Evolutionary conservation across 768 basidiomycete genomes (phyloP), one percentile per base, ranked within the genome.

Genomic region (Trametopsis cervina): DNA sequence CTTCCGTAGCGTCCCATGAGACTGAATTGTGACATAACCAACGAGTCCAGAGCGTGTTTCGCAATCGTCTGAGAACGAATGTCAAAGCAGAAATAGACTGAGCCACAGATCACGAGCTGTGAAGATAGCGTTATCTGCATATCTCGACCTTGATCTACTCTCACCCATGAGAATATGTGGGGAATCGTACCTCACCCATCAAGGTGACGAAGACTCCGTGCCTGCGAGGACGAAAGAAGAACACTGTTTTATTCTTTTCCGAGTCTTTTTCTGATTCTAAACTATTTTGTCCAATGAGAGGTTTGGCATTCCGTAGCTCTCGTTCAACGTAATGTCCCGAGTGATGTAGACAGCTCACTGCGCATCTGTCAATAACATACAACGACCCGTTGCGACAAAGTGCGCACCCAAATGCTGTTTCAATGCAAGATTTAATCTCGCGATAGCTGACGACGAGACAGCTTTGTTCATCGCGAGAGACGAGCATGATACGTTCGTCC

Each of bases 401-500:
- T 29, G 73, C 85, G 43, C 52, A 93, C 92, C 73, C 73, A 62
- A 93, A 95, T 7, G 92, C 86, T 3, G 80, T 75, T 43, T 92
- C 84, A 33, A 95, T 74, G 62, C 89, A 94, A 2, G 76, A 62
- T 67, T 89, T 94, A 69, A 97, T 76, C 46, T 96, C 93, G 63
- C 85, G 87, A 69, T 93, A 96, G 61, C 81, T 89, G 35, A 96
- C 92, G 7, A 95, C 89, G 13, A 97, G 75, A 63, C 93, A 96
- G 59, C 85, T 93, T 69, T 95, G 94, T 62, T 98, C 96, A 62
- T 99, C 95, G 40, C 95, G 75, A 4, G 92, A 83, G 22, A 96
- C 81, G 21, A 99, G 77, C 93, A 97, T 95, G 54, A 99, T 74
- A 53, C 83, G 84, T 63, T 99, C 96, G 38, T 98, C 95, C 12